Evolutionary conservation across 2,329 filamentous ascomycete species (phyloP).

Genomic region (Cladosporium colombiae): DNA sequence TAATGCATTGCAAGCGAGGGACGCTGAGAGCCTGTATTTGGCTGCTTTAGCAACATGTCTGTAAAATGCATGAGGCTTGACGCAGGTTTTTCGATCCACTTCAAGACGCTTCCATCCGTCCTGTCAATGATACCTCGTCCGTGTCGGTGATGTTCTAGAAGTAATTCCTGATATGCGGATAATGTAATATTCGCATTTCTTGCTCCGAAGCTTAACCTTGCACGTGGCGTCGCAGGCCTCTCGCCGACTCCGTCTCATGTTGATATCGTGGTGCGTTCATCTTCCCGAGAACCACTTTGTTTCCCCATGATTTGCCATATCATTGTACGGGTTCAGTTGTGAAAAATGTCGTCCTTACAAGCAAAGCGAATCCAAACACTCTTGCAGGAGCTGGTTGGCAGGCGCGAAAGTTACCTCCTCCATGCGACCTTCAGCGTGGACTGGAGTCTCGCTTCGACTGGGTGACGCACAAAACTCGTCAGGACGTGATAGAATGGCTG

Average conservation of each 20-base stretch:
- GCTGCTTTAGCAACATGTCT: constrained; percentile 7
- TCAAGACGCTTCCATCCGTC: background rate
- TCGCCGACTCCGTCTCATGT: background rate
- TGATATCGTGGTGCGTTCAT: background rate
- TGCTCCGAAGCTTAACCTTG: background rate
- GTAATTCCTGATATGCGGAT: background rate
- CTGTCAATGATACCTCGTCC: background rate
- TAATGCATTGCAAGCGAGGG: constrained; percentile 12
- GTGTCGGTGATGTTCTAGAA: background rate
- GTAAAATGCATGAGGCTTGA: constrained; percentile 15
- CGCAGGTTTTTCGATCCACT: constrained; percentile 5
- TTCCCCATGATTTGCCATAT: background rate
- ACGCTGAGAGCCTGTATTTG: constrained; percentile 10
- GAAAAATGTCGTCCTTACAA: background rate
- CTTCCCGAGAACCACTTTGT: background rate
- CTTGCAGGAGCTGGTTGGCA: background rate
- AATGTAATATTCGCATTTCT: background rate
- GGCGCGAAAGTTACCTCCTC: background rate
- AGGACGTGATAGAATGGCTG: background rate
- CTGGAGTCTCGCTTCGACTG: background rate
- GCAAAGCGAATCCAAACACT: background rate
- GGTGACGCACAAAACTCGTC: background rate
- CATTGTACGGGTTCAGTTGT: background rate
- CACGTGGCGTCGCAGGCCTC: background rate
- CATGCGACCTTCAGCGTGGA: background rate